Base-by-base conservation (phyloP, 2,329 filamentous ascomycete species). In the Fusarium sp. region DNA sequence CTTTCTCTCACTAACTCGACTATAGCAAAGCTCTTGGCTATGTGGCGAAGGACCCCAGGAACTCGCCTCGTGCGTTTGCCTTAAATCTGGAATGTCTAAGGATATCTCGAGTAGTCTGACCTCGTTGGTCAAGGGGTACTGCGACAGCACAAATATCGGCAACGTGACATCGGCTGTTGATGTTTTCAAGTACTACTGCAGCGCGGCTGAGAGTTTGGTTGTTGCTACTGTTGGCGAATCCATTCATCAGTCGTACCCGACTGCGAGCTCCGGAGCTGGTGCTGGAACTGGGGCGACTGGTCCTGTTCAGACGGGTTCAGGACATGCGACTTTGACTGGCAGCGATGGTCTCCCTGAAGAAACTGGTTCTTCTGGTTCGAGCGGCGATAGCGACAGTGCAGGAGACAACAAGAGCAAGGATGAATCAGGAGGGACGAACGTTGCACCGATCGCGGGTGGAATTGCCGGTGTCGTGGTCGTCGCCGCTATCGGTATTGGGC, bases 61-160 rank as follows among this genome's bases (percentile, higher is more conserved):
- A 11, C 80, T 90, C 3, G 88, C 87, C 1, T 89, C 87, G 0
- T 90, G 88, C 66, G 84, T 83, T 6, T 90, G 88, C 66, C 70
- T 89, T 63, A 88, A 89, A 70, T 83, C 83, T 4, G 84, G 84
- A 25, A 86, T 89, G 81, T 82, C 82, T 2, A 80, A 79, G n/a
- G 74, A 77, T 1, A 79, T 89, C 7, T 84, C 84, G 7, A 86
- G 81, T 71, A 77, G 74, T 4, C 80, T 90, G n/a, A 86, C 84
- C 0, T 85, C 84, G 1, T 75, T 80, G 2, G 84, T 88, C 61
- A 86, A 85, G 69, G 83, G 79, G 22, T 80, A 79, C n/a, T 90
- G 87, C 71, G 80, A 80, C 4, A 84, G 81, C 30, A 85, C 83
- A 3, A 85, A 84, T 4, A 82, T 81, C 1, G 85, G 82, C 32